Percentiles rank a stretch among this genome's conserved stretches.
Evolutionary conservation across 768 basidiomycete genomes (phyloP).

Genomic region (Lactifluus piperatus): DNA sequence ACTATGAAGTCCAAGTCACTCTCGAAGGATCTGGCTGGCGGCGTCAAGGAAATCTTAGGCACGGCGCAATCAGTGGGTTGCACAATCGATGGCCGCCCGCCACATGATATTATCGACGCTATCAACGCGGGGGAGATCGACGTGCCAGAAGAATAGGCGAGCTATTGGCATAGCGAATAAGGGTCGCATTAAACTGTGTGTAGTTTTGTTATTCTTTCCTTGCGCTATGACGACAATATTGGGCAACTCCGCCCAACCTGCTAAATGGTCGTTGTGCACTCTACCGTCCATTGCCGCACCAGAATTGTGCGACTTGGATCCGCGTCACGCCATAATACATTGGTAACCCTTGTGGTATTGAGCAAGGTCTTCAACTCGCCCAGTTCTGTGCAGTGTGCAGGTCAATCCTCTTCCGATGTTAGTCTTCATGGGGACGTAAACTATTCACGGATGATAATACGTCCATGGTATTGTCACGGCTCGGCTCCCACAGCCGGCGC

Average conservation of each 20-base stretch:
- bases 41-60: slow-evolving; percentile 95
- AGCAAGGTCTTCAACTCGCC: not conserved
- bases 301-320: not conserved
- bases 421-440: no score
- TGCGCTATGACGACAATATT: slow-evolving; percentile 9
- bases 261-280: not conserved
- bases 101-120: slow-evolving; percentile 88
- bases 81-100: slow-evolving; percentile 87
- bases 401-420: no score
- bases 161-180: not conserved
- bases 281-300: not conserved
- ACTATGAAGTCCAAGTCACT: slow-evolving; percentile 93
- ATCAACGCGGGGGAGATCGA: slow-evolving; percentile 81
- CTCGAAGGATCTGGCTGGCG: slow-evolving; percentile 82
- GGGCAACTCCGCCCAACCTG: not conserved
- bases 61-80: slow-evolving; percentile 96
- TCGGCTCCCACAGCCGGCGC: no score
- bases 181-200: slow-evolving; percentile 3
- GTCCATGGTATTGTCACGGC: no score
- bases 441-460: no score
- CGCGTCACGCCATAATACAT: not conserved
- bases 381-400: not conserved
- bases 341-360: not conserved
- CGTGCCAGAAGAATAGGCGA: slow-evolving; percentile 70
- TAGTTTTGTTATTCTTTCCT: slow-evolving; percentile 10